Percentiles rank a stretch among this genome's conserved stretches.
Evolutionary conservation across 1,284 basidiomycete genomes (phyloP).

Genomic region (Volvariella volvacea): DNA sequence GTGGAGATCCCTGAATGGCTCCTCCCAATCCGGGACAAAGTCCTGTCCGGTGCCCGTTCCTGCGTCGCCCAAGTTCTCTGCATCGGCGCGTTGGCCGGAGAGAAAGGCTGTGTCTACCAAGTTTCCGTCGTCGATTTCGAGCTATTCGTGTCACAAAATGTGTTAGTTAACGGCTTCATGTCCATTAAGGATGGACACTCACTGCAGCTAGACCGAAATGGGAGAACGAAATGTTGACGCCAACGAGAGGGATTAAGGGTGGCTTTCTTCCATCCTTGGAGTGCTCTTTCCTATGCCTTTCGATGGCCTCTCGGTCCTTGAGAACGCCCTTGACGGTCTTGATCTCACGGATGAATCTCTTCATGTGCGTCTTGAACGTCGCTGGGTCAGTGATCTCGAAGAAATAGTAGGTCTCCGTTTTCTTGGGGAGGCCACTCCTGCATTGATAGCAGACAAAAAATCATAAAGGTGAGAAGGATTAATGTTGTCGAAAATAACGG

Average conservation of each 20-base stretch:
- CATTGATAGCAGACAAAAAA: slow-evolving; percentile 1
- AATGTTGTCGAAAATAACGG: neutral
- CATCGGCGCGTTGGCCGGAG: slow-evolving; percentile 23
- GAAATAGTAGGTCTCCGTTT: slow-evolving; percentile 32
- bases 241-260: slow-evolving; percentile 21
- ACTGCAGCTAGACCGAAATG: slow-evolving; percentile 27
- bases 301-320: slow-evolving; percentile 26
- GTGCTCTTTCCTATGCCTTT: slow-evolving; percentile 23
- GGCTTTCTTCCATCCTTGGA: slow-evolving; percentile 16
- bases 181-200: slow-evolving; percentile 2
- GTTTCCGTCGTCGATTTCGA: slow-evolving; percentile 23
- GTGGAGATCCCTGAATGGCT: slow-evolving; percentile 22
- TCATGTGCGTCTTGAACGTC: slow-evolving; percentile 24
- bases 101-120: slow-evolving; percentile 21
- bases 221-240: slow-evolving; percentile 32
- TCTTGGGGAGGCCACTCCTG: slow-evolving; percentile 38
- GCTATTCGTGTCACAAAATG: slow-evolving; percentile 13
- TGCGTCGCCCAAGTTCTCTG: slow-evolving; percentile 22
- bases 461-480: neutral
- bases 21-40: slow-evolving; percentile 29
- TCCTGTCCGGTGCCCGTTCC: slow-evolving; percentile 15
- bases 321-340: slow-evolving; percentile 24
- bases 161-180: neutral
- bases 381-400: slow-evolving; percentile 29
- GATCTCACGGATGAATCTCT: slow-evolving; percentile 22